These are phyloP conservation scores for Acanthochlamys bracteata DNA, from an alignment of 106 monocot species.

Conservation along the genomic window DNA sequence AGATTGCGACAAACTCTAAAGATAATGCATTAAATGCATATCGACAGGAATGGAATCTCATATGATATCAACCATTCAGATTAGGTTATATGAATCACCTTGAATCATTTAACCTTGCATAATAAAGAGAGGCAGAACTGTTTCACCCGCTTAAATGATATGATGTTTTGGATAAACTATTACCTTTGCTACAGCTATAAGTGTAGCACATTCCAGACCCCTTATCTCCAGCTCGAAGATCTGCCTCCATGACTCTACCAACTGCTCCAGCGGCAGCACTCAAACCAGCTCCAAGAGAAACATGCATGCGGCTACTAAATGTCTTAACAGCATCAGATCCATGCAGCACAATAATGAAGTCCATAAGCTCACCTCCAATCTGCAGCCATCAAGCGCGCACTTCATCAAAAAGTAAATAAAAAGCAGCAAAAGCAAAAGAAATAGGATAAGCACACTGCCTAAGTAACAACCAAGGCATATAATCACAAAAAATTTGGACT, in stretches of 20 bases:
- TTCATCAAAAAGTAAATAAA: not conserved
- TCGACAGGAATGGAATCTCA: too few relatives aligned
- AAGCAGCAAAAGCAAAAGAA: not conserved
- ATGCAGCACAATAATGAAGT: conserved; percentile 64
- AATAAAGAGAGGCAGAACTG: too few relatives aligned
- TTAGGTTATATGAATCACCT: too few relatives aligned
- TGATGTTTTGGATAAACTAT: not conserved
- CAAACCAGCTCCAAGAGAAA: conserved; percentile 59
- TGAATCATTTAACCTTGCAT: too few relatives aligned
- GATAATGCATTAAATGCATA: too few relatives aligned
- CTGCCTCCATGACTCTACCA: conserved; percentile 62
- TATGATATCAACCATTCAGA: too few relatives aligned
- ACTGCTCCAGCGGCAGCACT: conserved; percentile 66
- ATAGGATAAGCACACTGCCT: too few relatives aligned
- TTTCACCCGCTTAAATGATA: too few relatives aligned
- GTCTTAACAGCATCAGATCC: conserved; percentile 52
- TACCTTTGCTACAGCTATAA: conserved; percentile 75
- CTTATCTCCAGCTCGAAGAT: conserved; percentile 53
- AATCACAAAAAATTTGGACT: too few relatives aligned
- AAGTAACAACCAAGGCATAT: too few relatives aligned
- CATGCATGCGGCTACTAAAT: conserved; percentile 44
- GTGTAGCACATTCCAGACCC: conserved; percentile 67
- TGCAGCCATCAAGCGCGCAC: conserved; percentile 3
- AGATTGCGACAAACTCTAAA: too few relatives aligned
- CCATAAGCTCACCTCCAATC: conserved; percentile 62